Evolutionary conservation across 1,139 yeast species (phyloP), one percentile per base, ranked within the genome.

Genomic region (Candida gigantensis): DNA sequence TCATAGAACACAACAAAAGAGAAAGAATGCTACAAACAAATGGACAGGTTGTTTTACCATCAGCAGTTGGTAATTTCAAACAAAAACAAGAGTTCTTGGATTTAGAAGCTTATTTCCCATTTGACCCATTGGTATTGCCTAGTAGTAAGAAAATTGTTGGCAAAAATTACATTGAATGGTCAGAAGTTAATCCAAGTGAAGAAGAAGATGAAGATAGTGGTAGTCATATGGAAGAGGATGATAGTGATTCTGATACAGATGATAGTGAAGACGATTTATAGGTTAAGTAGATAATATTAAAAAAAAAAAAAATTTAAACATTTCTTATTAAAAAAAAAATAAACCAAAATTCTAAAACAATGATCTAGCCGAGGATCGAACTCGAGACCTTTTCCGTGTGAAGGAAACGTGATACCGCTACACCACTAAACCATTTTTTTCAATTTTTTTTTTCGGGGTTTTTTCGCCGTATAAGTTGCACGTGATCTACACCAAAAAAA

Each of bases 21-120:
- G 89, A 84, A 44, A 58, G 73, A 46, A 68, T 71, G 65, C 45
- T 67, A 18, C 73, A 62, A 43, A 58, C 64, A 16, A 64, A 57
- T 38, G 63, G 60, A 3, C 36, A 48, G 9, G 40, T 51, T 6
- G 36, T 40, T 3, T 51, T 59, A 38, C 68, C 67, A 21, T 55
- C 66, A 3, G 52, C 67, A 0, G 59, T 62, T 19, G 65, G 68
- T 1, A 65, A 66, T 30, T 75, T 79, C 45, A 68, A 57, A 38
- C 75, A 64, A 44, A 77, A 77, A 52, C 92, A 85, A 55, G 96
- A 89, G 53, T 88, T 87, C 55, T 76, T 86, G 47, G 95, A 88
- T 55, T 67, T 89, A 38, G 96, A 89, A 57, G 90, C 94, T 10
- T 92, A 88, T 58, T 92, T 92, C 62, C 98, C 98, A 9, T 92